These are phyloP conservation scores for Wallacemonas sp. DNA, from an alignment of 208 protist genomes.

Conservation along the genomic window DNA sequence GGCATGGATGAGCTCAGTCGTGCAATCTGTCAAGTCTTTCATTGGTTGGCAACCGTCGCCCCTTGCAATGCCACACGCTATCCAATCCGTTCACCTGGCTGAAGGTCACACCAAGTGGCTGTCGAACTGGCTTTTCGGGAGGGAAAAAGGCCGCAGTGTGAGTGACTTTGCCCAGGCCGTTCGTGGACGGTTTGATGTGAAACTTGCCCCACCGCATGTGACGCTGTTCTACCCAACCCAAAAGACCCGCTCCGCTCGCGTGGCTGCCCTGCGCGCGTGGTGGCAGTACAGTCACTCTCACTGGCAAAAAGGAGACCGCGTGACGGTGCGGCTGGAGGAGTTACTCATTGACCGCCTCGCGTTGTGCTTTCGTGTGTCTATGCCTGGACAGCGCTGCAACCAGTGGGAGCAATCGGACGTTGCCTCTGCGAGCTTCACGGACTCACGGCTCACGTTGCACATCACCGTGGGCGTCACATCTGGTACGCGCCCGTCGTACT, in stretches of 20 bases:
- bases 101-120: conserved; percentile 75
- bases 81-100: background rate
- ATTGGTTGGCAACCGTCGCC: background rate
- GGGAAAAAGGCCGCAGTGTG: conserved; percentile 11
- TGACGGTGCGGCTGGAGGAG: conserved; percentile 37
- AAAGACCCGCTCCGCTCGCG: background rate
- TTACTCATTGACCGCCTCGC: conserved; percentile 75
- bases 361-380: conserved; percentile 42
- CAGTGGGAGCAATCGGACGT: conserved; percentile 6
- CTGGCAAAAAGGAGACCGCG: conserved; percentile 27
- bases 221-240: conserved; percentile 46
- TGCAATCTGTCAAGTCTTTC: background rate
- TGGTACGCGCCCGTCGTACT: conserved; percentile 38
- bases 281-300: conserved; percentile 11
- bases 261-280: conserved; percentile 11
- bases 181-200: conserved; percentile 48
- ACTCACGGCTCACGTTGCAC: conserved; percentile 46
- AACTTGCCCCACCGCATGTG: conserved; percentile 45
- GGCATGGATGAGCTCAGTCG: background rate
- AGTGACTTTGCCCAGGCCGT: conserved; percentile 33
- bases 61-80: background rate
- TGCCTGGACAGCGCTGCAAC: conserved; percentile 11
- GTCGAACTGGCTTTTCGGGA: conserved; percentile 65
- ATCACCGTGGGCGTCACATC: conserved; percentile 53
- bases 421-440: conserved; percentile 10